Percentiles rank a stretch among this genome's conserved stretches.
Conservation (phyloP, 2,329 filamentous ascomycete species). For the Cercospora beticola region DNA sequence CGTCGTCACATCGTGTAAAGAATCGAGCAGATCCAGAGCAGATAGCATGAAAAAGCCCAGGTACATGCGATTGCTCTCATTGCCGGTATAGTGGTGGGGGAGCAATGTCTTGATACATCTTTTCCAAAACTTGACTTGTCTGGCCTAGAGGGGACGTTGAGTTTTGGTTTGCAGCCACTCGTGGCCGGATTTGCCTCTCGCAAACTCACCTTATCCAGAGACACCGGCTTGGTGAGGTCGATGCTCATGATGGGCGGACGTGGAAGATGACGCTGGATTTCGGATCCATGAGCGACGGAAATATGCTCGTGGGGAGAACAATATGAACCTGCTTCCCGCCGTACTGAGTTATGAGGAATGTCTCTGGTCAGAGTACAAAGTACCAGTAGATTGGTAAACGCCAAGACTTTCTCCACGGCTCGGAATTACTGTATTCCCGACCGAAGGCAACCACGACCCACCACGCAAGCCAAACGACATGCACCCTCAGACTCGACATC, state of each 20-base stretch:
- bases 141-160: slow-evolving; percentile 21
- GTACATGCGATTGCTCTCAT: slow-evolving; percentile 86
- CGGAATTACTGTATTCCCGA: neutral
- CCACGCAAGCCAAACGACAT: neutral
- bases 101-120: slow-evolving; percentile 80
- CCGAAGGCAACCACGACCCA: slow-evolving; percentile 2
- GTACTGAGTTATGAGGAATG: neutral
- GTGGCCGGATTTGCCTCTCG: neutral
- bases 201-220: slow-evolving; percentile 19
- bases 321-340: neutral
- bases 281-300: slow-evolving; percentile 1
- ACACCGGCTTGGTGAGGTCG: slow-evolving; percentile 16
- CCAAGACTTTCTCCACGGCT: neutral
- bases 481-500: neutral
- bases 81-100: slow-evolving; percentile 78
- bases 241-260: slow-evolving; percentile 8
- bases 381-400: neutral
- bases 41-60: slow-evolving; percentile 87
- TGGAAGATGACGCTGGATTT: neutral
- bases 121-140: slow-evolving; percentile 87
- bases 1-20: slow-evolving; percentile 57
- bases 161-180: slow-evolving; percentile 7
- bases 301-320: slow-evolving; percentile 1
- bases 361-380: neutral
- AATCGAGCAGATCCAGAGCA: slow-evolving; percentile 76